Conservation (phyloP, 352 stramenopile genomes). For the Phytophthora sojae region DNA sequence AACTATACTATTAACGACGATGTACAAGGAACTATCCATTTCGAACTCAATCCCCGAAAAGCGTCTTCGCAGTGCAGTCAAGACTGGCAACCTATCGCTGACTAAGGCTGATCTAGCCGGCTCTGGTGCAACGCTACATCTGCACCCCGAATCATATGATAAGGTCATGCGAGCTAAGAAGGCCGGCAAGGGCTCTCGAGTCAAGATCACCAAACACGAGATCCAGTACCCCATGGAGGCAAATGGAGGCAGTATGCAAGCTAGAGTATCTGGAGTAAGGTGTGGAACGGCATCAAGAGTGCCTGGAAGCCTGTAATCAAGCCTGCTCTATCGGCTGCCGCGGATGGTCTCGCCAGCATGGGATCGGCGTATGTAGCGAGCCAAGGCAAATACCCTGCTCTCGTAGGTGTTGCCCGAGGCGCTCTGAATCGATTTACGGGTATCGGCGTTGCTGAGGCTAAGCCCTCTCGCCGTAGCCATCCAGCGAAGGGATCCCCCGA, state of each 20-base stretch:
- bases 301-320: conserved; percentile 1
- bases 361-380: neutral
- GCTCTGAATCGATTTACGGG: neutral
- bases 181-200: neutral
- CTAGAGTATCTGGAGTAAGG: conserved; percentile 9
- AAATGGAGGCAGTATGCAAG: too few species aligned
- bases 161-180: conserved; percentile 12
- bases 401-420: neutral
- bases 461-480: neutral
- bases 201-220: neutral
- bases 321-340: conserved; percentile 2
- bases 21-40: too few species aligned
- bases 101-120: conserved; percentile 6
- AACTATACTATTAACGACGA: too few species aligned
- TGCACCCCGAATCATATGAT: conserved; percentile 12
- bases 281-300: conserved; percentile 4
- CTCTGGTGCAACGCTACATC: conserved; percentile 1
- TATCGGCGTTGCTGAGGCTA: neutral
- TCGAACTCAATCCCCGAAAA: too few species aligned
- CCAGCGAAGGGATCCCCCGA: neutral
- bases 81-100: too few species aligned
- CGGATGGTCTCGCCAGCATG: conserved; percentile 5
- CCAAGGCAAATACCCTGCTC: neutral
- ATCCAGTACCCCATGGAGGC: too few species aligned
- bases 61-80: too few species aligned